Evolutionary conservation across 805 yeast species (phyloP).

Genomic region (Yarrowia bubula): DNA sequence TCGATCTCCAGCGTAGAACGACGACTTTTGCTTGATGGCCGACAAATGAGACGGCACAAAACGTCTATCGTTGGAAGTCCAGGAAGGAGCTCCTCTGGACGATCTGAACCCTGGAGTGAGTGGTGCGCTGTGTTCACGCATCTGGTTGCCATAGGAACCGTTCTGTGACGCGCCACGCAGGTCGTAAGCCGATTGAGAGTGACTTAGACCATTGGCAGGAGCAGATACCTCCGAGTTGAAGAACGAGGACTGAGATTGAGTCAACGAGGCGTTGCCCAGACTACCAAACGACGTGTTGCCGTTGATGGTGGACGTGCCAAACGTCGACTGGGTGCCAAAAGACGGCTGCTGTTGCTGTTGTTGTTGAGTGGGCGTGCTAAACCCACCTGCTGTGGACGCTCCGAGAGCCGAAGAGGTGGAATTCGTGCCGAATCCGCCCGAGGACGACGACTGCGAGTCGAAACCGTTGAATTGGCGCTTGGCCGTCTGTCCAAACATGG

Average conservation of each 20-base stretch:
- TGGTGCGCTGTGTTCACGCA: constrained; percentile 2
- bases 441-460: constrained; percentile 12
- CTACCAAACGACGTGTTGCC: constrained; percentile 19
- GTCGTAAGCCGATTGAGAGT: constrained; percentile 26
- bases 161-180: neutral
- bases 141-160: neutral
- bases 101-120: constrained; percentile 9
- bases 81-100: constrained; percentile 25
- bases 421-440: neutral
- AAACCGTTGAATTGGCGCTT: constrained; percentile 19
- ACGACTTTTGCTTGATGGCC: constrained; percentile 19
- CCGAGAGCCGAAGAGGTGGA: neutral
- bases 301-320: constrained; percentile 6
- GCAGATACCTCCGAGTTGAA: neutral
- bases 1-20: constrained; percentile 27
- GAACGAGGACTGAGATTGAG: constrained; percentile 6
- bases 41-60: constrained; percentile 28
- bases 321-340: constrained; percentile 5
- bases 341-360: neutral
- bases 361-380: neutral
- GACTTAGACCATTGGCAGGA: neutral
- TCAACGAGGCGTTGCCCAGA: constrained; percentile 9
- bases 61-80: constrained; percentile 27
- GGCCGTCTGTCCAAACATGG: constrained; percentile 23
- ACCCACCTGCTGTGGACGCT: neutral